Conservation (phyloP, 441 rosid species). For the Gossypium laxum region DNA sequence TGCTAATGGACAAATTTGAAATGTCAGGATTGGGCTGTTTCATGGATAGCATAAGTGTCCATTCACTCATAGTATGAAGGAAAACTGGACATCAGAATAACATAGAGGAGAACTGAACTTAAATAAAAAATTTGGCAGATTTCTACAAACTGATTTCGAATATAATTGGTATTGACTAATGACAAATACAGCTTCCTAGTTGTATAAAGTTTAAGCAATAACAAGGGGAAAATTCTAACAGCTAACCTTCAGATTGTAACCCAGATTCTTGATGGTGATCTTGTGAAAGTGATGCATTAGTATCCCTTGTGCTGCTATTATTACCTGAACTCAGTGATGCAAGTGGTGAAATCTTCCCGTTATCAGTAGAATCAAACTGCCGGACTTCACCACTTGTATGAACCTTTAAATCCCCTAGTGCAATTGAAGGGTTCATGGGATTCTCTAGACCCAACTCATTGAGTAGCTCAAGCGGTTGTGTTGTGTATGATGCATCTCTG, state of each 20-base stretch:
- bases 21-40: neutral
- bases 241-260: slow-evolving; percentile 53
- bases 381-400: slow-evolving; percentile 25
- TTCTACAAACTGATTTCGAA: neutral
- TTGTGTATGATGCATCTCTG: slow-evolving; percentile 96
- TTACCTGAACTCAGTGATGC: slow-evolving; percentile 30
- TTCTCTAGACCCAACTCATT: slow-evolving; percentile 63
- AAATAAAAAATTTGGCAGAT: neutral
- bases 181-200: neutral
- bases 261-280: slow-evolving; percentile 12
- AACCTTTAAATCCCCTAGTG: slow-evolving; percentile 15
- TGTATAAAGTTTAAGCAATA: slow-evolving; percentile 7
- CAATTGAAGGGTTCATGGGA: slow-evolving; percentile 24
- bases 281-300: slow-evolving; percentile 9
- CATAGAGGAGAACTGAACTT: neutral
- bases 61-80: neutral
- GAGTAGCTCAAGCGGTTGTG: slow-evolving; percentile 95
- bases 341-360: slow-evolving; percentile 31
- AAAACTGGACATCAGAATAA: slow-evolving; percentile 4
- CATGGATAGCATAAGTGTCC: neutral
- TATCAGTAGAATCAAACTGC: slow-evolving; percentile 31
- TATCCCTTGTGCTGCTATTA: slow-evolving; percentile 16
- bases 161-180: neutral
- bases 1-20: neutral
- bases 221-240: neutral